Evolutionary conservation across 441 rosid genomes (phyloP), one percentile per base, ranked within the genome.

Genomic region (Populus hybrid): DNA sequence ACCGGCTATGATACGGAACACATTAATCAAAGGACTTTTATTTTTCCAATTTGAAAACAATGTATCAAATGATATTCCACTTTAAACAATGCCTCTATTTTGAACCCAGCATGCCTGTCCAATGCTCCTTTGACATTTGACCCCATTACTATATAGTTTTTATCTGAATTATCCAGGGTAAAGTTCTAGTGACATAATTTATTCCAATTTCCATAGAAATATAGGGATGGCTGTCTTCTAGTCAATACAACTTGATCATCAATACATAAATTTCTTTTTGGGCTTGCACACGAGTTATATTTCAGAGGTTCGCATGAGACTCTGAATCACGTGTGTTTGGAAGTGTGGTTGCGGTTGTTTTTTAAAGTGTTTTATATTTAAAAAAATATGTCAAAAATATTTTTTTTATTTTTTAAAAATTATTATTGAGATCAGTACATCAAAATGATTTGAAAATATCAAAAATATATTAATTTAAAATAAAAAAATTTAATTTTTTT

Each of bases 61-160:
- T 75, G 65, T 53, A 67, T 57, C 70, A 23, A 79, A 77, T 75
- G 71, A 77, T 23, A 71, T n/a, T 40, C 67, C 80, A 78, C 85
- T 80, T 88, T 84, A 85, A 82, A 84, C 79, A 86, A 85, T 86
- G 89, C 89, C 87, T 79, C 87, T 81, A 85, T 77, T 83, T 88
- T 82, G 93, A 92, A 91, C 92, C 83, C 92, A 89, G 84, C 94
- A 83, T 83, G 64, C 75, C 78, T 30, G 14, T 79, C 50, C 64
- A 69, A 35, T 32, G 6, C 71, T 76, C 72, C 74, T 73, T 83
- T 83, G 83, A 77, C 82, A 83, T 80, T 80, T 76, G 6, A 35
- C 38, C 2, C 38, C 38, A 35, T 35, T 35, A 35, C 6, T 35
- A 5, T 5, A 35, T 5, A 35, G 30, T 4, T 50, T 18, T 38